Conservation (phyloP, 1,284 basidiomycete species). For the Irpex lacteus region DNA sequence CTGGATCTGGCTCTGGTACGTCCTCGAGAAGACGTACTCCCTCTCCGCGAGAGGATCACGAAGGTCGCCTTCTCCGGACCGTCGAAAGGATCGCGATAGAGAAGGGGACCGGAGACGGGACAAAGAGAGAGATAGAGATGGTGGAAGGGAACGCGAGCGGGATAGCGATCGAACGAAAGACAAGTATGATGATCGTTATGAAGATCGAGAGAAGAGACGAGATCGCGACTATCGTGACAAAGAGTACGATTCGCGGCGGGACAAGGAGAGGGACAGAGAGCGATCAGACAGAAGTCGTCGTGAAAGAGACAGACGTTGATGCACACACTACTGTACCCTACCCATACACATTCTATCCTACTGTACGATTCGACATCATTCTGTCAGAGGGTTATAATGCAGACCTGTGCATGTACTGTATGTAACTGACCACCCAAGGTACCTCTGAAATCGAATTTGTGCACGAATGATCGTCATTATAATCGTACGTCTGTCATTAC, state of each 20-base stretch:
- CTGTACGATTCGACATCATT: too few species aligned
- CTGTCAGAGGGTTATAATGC: too few species aligned
- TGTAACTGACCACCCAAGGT: too few species aligned
- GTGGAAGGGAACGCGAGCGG: constrained; percentile 16
- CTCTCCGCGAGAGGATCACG: constrained; percentile 19
- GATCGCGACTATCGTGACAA: constrained; percentile 14
- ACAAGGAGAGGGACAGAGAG: constrained; percentile 13
- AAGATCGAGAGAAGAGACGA: constrained; percentile 15
- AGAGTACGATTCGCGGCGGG: neutral
- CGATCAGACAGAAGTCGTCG: constrained; percentile 14
- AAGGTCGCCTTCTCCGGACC: constrained; percentile 24
- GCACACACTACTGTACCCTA: neutral
- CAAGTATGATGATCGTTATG: constrained; percentile 15
- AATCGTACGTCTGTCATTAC: too few species aligned
- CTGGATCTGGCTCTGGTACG: constrained; percentile 4
- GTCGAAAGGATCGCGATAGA: constrained; percentile 27
- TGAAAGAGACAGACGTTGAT: constrained; percentile 10
- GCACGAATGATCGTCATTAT: too few species aligned
- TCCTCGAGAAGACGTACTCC: constrained; percentile 23
- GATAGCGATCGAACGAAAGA: neutral
- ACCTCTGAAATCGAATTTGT: too few species aligned
- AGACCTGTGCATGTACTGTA: too few species aligned
- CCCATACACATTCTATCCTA: too few species aligned
- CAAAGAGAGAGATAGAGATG: constrained; percentile 24
- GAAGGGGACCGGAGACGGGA: constrained; percentile 24